Conservation (phyloP, 345 rosid species). For the Schrenkiella parvula region DNA sequence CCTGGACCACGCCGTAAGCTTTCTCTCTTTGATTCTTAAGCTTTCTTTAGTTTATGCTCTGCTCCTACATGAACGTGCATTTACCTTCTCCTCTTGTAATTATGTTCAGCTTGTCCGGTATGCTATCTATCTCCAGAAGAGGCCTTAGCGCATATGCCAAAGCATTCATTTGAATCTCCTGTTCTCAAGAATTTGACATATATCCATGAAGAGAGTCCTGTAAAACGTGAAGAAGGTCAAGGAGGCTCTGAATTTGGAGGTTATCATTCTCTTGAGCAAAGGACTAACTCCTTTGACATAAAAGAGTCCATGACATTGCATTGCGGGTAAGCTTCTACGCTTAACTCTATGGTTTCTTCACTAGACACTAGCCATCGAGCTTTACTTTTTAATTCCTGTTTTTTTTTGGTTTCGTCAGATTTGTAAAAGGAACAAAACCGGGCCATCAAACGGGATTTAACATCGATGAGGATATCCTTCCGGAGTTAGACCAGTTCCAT, state of each 20-base stretch:
- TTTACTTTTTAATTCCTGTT: neutral
- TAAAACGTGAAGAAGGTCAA: slow-evolving; percentile 45
- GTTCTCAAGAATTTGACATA: slow-evolving; percentile 60
- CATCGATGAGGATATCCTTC: slow-evolving; percentile 64
- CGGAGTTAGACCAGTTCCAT: slow-evolving; percentile 55
- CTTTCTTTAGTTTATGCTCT: neutral
- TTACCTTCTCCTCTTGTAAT: neutral
- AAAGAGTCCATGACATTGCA: slow-evolving; percentile 78
- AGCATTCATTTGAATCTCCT: slow-evolving; percentile 48
- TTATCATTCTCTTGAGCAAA: slow-evolving; percentile 68
- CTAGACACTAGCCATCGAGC: neutral
- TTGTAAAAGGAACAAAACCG: slow-evolving; percentile 66
- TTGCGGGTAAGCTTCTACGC: slow-evolving; percentile 63
- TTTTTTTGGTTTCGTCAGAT: slow-evolving; percentile 40
- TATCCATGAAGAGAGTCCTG: slow-evolving; percentile 50
- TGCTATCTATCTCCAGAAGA: slow-evolving; percentile 72
- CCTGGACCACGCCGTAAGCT: slow-evolving; percentile 74
- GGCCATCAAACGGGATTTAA: slow-evolving; percentile 76
- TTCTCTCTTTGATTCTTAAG: neutral
- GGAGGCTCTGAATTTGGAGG: slow-evolving; percentile 93
- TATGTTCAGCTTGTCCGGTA: slow-evolving; percentile 70
- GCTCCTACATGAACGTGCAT: neutral
- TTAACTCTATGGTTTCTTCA: neutral
- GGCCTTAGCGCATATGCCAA: slow-evolving; percentile 75
- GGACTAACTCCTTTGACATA: slow-evolving; percentile 61